Evolutionary conservation across 345 rosid genomes (phyloP), one percentile per base, ranked within the genome.

Genomic region (Litchi chinensis): DNA sequence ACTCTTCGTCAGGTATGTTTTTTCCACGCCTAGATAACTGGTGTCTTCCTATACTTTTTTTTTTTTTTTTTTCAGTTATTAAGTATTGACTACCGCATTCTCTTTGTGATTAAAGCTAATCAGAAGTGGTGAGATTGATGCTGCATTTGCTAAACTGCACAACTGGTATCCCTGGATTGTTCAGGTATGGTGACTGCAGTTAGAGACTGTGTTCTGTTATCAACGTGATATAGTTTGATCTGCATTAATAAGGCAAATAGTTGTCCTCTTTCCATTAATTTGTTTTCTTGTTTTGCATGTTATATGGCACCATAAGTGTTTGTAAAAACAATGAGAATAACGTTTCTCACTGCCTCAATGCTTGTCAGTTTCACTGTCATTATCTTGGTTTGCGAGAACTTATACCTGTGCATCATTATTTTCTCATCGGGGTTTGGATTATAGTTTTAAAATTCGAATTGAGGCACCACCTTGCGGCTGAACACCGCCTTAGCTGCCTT

Each of bases 121-220:
- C 84, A 88, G 90, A 87, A 91, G 79, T 79, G 99, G 98, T 63
- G 91, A 93, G 76, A 91, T 93, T 79, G 93, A 91, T 87, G 86
- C 87, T 65, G 94, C 94, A 68, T 74, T 94, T 59, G 76, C 68
- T 77, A 85, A 86, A 79, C 94, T 96, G 70, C 89, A n/a, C 48
- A 90, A 88, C 41, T 93, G 90, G 92, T 91, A 91, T 87, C 99
- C 99, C 71, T 90, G 92, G 80, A 86, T 92, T 75, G 87, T 93
- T 79, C 90, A 94, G 98, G 99, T 96, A 71, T 77, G 68, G 75
- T 70, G 15, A 40, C 41, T 18, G 54, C 39, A 68, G 76, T 21
- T 37, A 10, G 21, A 60, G 43, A n/a, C 32, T 40, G 8, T 75
- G 73, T 56, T 75, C 40, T 63, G 21, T 69, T 15, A 11, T 54